Evolutionary conservation across 1,284 basidiomycete genomes (phyloP), one percentile per base, ranked within the genome.

Genomic region (Ganoderma resinaceum): DNA sequence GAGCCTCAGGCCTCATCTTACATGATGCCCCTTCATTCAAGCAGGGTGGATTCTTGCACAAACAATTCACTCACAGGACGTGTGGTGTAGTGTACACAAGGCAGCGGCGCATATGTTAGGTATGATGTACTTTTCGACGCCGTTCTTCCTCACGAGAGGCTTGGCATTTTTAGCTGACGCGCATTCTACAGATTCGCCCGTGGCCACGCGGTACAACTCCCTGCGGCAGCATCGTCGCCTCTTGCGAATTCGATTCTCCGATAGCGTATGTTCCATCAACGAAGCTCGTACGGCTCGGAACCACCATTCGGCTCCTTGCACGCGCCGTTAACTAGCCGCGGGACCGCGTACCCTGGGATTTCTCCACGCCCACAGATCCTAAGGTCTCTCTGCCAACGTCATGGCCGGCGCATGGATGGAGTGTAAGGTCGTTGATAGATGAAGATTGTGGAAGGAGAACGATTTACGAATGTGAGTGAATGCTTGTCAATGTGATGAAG

Each of bases 171-270:
- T 38, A 35, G 37, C 12, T 60, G 20, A 40, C 37, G 16, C 37
- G 58, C 37, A 29, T 40, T 8, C 58, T 40, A 23, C 35, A 60
- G 37, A 60, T 60, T 60, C 58, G n/a, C 58, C 57, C n/a, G 58
- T 26, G 37, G 37, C 58, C 58, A 60, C 23, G 58, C 58, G 58
- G 37, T 40, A 23, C 37, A 29, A 40, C 37, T 12, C n/a, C 11
- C 20, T 26, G 33, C 55, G 20, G 31, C 38, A 23, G 35, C 58
- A 4, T 9, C 31, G 37, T 38, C 23, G 58, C 37, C 37, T 38
- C 35, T 59, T 59, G 37, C 11, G 58, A 2, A 2, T 4, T 16
- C 8, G n/a, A 59, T 8, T 33, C 8, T 35, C 37, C 58, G 37
- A 60, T 23, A 38, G 37, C 37, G 37, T 37, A 18, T 14, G 23